phyloP scores from a whole-genome alignment of 148 eudicot species.

The Fagopyrum esculentum region DNA sequence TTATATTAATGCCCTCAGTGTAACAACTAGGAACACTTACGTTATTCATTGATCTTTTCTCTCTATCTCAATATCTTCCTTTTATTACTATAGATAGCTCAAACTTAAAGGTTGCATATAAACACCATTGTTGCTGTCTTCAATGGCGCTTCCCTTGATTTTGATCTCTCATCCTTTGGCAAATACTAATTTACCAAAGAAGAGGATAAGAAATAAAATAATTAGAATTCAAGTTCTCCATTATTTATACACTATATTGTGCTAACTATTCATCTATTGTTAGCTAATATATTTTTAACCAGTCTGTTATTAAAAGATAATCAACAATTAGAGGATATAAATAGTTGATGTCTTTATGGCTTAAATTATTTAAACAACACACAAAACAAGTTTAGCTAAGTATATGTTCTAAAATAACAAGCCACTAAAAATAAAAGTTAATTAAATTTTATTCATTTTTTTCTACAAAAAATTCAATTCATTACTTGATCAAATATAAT shows the following conservation, averaged over 20 bases:
- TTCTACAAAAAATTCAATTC: too few relatives aligned
- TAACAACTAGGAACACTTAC: background rate
- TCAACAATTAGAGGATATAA: background rate
- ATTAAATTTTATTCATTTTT: too few relatives aligned
- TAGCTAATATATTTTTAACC: background rate
- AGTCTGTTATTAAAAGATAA: background rate
- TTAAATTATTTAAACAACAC: too few relatives aligned
- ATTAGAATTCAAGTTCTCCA: background rate
- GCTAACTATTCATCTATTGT: background rate
- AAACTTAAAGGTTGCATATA: background rate
- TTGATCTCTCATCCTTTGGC: background rate
- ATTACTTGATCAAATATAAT: too few relatives aligned
- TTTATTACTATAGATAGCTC: too few relatives aligned
- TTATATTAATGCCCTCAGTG: background rate
- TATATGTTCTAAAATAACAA: too few relatives aligned
- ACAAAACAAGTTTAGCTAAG: too few relatives aligned
- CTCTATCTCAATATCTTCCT: background rate
- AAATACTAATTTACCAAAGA: background rate
- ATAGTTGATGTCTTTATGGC: background rate
- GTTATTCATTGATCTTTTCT: background rate
- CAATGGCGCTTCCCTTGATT: background rate
- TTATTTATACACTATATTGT: background rate
- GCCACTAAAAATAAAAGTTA: too few relatives aligned
- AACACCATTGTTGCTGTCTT: background rate
- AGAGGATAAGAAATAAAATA: background rate